A percentile compares a stretch with the other conserved stretches of the same genome.
phyloP scores from a whole-genome alignment of 169 alveolate species.

The Plasmodium coatneyi region DNA sequence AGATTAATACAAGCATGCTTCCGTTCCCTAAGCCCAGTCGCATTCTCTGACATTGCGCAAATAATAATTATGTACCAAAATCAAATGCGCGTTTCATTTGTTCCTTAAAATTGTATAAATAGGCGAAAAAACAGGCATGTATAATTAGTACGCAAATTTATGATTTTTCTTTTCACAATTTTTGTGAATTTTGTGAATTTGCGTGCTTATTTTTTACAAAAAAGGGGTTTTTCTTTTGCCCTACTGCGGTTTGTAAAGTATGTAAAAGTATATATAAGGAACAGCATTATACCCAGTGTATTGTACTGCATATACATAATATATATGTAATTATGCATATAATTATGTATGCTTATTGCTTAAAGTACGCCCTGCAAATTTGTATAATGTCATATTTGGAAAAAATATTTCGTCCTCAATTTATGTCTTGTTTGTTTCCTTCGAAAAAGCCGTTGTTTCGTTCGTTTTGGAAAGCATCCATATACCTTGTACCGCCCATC shows the following conservation, averaged over 20 bases:
- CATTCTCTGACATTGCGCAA: background rate
- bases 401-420: background rate
- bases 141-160: background rate
- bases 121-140: background rate
- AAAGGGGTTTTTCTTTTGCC: background rate
- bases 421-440: background rate
- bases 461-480: background rate
- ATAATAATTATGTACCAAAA: background rate
- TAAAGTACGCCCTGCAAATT: background rate
- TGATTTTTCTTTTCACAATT: background rate
- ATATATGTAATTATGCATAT: background rate
- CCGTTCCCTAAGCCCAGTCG: background rate
- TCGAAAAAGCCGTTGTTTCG: background rate
- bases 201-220: background rate
- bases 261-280: background rate
- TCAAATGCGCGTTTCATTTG: background rate
- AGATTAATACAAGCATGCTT: background rate
- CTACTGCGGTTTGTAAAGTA: background rate
- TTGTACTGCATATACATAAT: background rate
- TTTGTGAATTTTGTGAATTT: background rate
- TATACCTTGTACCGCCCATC: background rate
- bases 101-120: background rate
- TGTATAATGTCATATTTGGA: background rate
- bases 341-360: background rate
- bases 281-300: background rate